Evolutionary conservation across 2,329 filamentous ascomycete species (phyloP), one percentile per base, ranked within the genome.

Genomic region (Beauveria pseudobassiana): DNA sequence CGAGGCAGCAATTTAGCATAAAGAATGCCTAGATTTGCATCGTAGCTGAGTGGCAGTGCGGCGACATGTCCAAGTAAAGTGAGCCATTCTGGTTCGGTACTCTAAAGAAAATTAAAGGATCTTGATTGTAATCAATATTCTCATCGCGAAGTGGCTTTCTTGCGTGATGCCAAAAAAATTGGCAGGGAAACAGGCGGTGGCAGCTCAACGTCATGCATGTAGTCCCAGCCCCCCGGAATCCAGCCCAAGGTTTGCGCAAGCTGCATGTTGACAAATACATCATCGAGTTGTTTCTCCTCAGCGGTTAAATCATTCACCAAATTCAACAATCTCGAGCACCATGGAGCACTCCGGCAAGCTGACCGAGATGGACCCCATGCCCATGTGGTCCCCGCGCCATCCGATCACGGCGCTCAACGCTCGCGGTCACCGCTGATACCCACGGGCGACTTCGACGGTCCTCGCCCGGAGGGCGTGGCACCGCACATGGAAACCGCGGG

Each of bases 1-100:
- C 86, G 7, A 77, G 86, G 65, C 80, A 82, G 69, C 81, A 82
- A 24, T 88, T 87, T 70, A 76, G 78, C 63, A 72, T 85, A 49
- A 68, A 66, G 61, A 76, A 75, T 63, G 64, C n/a, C 65, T 59
- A 49, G 43, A 59, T n/a, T 8, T 42, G 34, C 14, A n/a, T 50
- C 14, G 18, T 22, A 22, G 43, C 20, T 51, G 16, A 9, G 24
- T 28, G 8, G 5, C 48, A n/a, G 8, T 5, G 18, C 8, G 24
- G 14, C 26, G 26, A 50, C 4, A 8, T 12, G n/a, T 30, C 14
- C 12, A 26, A 16, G 46, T 14, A 26, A 24, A 1, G 5, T 12
- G 18, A 20, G 42, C 42, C 12, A 16, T 46, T 16, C 12, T 38
- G 14, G 5, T 6, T 2, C 34, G 34, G 34, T 16, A 16, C 34